Evolutionary conservation across 345 rosid genomes (phyloP).

Genomic region (Salix udensis): DNA sequence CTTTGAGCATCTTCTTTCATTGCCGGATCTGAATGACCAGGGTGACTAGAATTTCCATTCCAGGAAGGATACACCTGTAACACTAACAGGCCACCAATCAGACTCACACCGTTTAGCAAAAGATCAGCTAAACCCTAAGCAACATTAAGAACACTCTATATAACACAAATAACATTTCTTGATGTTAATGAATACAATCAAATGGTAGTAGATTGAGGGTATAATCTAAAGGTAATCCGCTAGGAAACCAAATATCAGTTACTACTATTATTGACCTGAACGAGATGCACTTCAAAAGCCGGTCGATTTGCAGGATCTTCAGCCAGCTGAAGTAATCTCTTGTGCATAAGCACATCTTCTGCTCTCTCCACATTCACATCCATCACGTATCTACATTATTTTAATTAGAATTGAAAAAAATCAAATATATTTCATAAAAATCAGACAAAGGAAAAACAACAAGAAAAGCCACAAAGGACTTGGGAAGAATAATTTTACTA

Average conservation of each 20-base stretch:
- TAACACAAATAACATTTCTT: neutral
- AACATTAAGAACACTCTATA: neutral
- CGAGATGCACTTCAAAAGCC: slow-evolving; percentile 81
- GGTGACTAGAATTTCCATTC: slow-evolving; percentile 42
- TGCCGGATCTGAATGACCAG: slow-evolving; percentile 47
- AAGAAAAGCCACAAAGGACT: neutral
- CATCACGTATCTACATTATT: slow-evolving; percentile 59
- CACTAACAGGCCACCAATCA: neutral
- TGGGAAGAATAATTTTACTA: neutral
- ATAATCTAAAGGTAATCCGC: neutral
- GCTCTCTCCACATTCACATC: slow-evolving; percentile 99
- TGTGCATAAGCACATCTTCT: slow-evolving; percentile 83
- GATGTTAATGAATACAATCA: neutral
- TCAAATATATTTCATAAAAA: neutral
- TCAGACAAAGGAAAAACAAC: neutral
- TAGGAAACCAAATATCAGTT: neutral
- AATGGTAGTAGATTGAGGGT: neutral
- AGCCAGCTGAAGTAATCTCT: slow-evolving; percentile 67
- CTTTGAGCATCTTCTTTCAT: slow-evolving; percentile 77
- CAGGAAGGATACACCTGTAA: slow-evolving; percentile 57
- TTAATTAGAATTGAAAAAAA: neutral
- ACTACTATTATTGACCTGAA: slow-evolving; percentile 49
- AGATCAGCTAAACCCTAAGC: neutral
- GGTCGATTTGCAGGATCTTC: slow-evolving; percentile 74
- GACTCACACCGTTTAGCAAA: neutral